phyloP scores from a whole-genome alignment of 805 yeast species.

The Grigorovia jiainica region DNA sequence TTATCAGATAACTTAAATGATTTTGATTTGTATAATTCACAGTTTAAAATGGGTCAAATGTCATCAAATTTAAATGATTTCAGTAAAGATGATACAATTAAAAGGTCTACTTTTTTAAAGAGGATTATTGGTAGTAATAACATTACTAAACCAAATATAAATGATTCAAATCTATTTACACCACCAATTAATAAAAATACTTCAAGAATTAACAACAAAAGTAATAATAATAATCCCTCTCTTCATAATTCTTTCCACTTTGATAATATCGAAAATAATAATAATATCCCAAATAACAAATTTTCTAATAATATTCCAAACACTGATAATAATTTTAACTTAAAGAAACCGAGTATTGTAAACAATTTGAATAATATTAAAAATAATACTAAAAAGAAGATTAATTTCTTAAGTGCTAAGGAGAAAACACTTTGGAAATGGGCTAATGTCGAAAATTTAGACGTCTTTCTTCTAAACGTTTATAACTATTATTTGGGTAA shows the following conservation, averaged over 20 bases:
- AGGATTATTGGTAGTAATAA: background rate
- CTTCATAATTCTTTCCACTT: too few relatives aligned
- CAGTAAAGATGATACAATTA: background rate
- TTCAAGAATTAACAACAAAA: background rate
- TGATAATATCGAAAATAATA: background rate
- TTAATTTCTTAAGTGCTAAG: slow-evolving; percentile 43
- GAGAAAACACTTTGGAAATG: slow-evolving; percentile 90
- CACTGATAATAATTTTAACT: too few relatives aligned
- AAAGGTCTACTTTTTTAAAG: background rate
- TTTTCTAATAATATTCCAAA: background rate
- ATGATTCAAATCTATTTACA: background rate
- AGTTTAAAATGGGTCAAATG: slow-evolving; percentile 28
- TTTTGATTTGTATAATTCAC: slow-evolving; percentile 10
- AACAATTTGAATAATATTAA: slow-evolving; percentile 19
- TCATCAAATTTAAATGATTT: slow-evolving; percentile 25
- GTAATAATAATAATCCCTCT: background rate
- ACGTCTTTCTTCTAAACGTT: slow-evolving; percentile 71
- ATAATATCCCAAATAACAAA: background rate
- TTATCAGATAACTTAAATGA: background rate
- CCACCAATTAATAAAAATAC: background rate
- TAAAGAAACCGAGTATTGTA: slow-evolving; percentile 17
- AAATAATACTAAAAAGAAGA: slow-evolving; percentile 17
- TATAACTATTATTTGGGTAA: slow-evolving; percentile 78
- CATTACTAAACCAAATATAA: background rate
- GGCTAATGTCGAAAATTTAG: slow-evolving; percentile 93